Conservation (phyloP, 139 green algal species). For the Mychonastes homosphaera region DNA sequence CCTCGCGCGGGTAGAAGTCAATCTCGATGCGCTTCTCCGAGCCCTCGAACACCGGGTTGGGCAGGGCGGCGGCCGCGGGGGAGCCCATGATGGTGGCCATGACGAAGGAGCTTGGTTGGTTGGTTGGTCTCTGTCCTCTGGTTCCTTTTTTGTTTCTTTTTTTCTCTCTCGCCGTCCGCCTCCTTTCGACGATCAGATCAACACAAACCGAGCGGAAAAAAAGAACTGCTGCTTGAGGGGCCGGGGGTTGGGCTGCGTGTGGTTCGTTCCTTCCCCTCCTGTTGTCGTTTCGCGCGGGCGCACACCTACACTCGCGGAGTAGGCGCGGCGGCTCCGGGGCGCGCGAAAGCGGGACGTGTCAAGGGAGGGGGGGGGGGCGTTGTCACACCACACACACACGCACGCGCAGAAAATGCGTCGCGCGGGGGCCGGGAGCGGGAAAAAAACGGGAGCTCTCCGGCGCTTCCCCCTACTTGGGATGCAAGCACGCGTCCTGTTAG, state of each 20-base stretch:
- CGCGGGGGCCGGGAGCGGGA: neutral
- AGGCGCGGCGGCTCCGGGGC: neutral
- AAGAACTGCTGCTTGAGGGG: neutral
- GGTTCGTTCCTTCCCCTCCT: too few relatives aligned
- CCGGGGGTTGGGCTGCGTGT: too few relatives aligned
- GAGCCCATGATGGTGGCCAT: neutral
- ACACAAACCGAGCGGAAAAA: too few relatives aligned
- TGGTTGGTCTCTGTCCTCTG: neutral
- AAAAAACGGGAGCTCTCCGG: neutral
- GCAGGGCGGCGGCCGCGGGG: constrained; percentile 12
- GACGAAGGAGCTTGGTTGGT: neutral
- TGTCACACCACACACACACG: too few relatives aligned
- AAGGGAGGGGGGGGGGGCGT: constrained; percentile 3
- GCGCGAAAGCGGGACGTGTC: neutral
- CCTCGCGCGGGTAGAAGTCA: constrained; percentile 47
- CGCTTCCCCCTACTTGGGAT: neutral
- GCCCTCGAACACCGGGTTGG: constrained; percentile 78
- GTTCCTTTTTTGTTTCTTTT: too few relatives aligned
- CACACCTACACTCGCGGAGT: neutral
- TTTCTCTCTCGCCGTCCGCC: too few relatives aligned
- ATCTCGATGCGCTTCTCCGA: constrained; percentile 90
- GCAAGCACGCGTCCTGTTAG: constrained; percentile 20
- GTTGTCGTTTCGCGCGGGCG: too few relatives aligned
- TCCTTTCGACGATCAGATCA: too few relatives aligned
- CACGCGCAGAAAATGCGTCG: neutral